Base-by-base conservation (phyloP, 2,329 filamentous ascomycete genomes). In the Didymellaceae sp. region DNA sequence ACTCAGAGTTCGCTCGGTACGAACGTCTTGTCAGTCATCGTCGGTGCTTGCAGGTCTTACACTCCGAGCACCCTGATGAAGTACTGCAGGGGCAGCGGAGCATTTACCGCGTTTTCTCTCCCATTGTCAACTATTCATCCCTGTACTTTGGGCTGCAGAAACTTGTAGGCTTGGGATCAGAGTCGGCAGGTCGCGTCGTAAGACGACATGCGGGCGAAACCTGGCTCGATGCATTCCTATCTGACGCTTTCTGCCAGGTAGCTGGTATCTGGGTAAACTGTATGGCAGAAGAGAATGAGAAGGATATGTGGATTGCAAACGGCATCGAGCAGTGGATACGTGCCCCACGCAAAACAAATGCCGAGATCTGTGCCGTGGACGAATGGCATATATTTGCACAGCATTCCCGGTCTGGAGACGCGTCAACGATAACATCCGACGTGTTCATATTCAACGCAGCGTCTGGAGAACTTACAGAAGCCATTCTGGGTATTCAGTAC, bases 91-190 rank as follows among this genome's bases (percentile, higher is more conserved):
- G 68, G 2, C 66, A 45, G 13, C 21, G 65, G 6, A 71, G 68
- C 51, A 68, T 78, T 9, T 80, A 79, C 59, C 57, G 59, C 11
- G 61, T 65, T 2, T 75, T 78, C 50, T 46, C 54, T 0, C 58
- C 68, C 0, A 60, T 77, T 11, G 70, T 77, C 13, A 62, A 73
- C 39, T 77, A 74, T 51, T 55, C 52, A 1, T 49, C 60, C 4
- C 9, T 55, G 2, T 77, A 72, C 53, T 66, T 54, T 0, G 70
- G 73, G 1, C 47, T 77, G 18, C 35, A 31, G 34, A 52, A 52
- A 9, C 32, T 63, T 2, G 61, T 61, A 2, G 53, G 52, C 7
- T 17, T 25, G 5, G 48, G 17, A 5, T 26, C 13, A 9, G 47
- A 58, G 24, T 54, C 39, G 13, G 61, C 57, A 28, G 59, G 59